Percentiles rank a stretch among this genome's conserved stretches.
phyloP scores from a whole-genome alignment of 202 grass and related monocot species.

The Zoysia matrella region DNA sequence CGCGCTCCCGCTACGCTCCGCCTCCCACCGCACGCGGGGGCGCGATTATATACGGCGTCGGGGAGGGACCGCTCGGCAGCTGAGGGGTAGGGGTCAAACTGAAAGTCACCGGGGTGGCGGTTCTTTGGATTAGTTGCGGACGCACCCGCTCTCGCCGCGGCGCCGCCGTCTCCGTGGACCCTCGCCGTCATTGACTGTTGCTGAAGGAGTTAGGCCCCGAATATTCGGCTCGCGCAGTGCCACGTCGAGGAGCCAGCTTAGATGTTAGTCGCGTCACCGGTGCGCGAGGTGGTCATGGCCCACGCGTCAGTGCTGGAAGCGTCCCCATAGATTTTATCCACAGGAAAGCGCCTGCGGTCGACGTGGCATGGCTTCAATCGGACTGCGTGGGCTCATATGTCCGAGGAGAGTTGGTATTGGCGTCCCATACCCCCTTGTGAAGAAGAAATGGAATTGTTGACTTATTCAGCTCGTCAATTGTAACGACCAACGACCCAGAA shows the following conservation, averaged over 20 bases:
- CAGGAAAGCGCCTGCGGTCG: neutral
- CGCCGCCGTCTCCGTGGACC: neutral
- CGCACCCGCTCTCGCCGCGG: neutral
- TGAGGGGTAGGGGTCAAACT: neutral
- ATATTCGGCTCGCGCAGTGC: neutral
- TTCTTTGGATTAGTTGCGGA: slow-evolving; percentile 26
- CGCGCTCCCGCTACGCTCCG: neutral
- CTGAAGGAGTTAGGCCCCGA: neutral
- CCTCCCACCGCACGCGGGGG: neutral
- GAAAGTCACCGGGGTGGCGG: slow-evolving; percentile 37
- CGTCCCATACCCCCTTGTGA: neutral
- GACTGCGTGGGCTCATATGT: neutral
- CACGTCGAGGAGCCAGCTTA: slow-evolving; percentile 18
- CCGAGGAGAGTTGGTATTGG: neutral
- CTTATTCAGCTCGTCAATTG: too few relatives aligned
- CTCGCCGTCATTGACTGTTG: neutral
- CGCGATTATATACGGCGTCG: slow-evolving; percentile 33
- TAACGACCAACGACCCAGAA: too few relatives aligned
- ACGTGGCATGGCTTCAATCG: neutral
- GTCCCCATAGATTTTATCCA: neutral
- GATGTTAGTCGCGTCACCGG: neutral
- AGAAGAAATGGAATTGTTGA: neutral
- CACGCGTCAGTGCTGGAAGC: neutral
- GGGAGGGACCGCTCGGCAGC: too few relatives aligned
- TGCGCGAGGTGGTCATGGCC: neutral